phyloP scores from a whole-genome alignment of 1,284 basidiomycete species.

The Leccinum pachyderme region DNA sequence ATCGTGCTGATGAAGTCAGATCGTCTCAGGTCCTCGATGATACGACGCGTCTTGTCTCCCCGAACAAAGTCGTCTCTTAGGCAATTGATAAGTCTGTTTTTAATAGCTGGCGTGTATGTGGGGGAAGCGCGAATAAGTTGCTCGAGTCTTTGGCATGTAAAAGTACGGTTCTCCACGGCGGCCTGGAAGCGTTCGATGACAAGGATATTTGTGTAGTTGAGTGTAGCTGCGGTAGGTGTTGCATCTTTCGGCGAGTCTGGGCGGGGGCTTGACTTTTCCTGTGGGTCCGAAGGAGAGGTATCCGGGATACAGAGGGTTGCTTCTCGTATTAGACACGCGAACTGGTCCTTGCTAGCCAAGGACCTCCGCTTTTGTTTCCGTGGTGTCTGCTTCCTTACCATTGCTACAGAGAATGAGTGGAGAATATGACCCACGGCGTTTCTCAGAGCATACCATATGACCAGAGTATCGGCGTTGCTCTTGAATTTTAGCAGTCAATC shows the following conservation, averaged over 20 bases:
- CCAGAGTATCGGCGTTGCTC: neutral
- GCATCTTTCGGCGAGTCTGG: conserved; percentile 2
- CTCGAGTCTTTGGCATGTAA: conserved; percentile 28
- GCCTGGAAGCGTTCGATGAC: conserved; percentile 27
- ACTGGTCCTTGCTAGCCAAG: conserved; percentile 22
- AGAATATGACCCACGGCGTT: neutral
- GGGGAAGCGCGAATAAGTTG: conserved; percentile 24
- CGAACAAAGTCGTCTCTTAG: conserved; percentile 27
- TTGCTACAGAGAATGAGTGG: conserved; percentile 9
- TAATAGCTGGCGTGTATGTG: conserved; percentile 18
- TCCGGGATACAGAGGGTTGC: conserved; percentile 3
- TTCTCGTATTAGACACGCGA: conserved; percentile 24
- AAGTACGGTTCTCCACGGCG: conserved; percentile 25
- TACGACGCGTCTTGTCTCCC: conserved; percentile 21
- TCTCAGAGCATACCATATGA: conserved; percentile 7
- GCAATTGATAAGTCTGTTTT: conserved; percentile 18
- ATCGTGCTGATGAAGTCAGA: conserved; percentile 26
- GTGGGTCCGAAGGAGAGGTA: conserved; percentile 1
- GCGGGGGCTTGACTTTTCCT: conserved; percentile 3
- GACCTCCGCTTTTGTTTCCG: conserved; percentile 27
- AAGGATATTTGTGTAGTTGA: conserved; percentile 25
- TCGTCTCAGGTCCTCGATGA: conserved; percentile 25
- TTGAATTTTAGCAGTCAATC: neutral
- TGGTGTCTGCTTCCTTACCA: conserved; percentile 15
- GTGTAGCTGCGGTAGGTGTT: conserved; percentile 2